phyloP scores from a whole-genome alignment of 352 stramenopile genomes.

The Pythium plurisporium region DNA sequence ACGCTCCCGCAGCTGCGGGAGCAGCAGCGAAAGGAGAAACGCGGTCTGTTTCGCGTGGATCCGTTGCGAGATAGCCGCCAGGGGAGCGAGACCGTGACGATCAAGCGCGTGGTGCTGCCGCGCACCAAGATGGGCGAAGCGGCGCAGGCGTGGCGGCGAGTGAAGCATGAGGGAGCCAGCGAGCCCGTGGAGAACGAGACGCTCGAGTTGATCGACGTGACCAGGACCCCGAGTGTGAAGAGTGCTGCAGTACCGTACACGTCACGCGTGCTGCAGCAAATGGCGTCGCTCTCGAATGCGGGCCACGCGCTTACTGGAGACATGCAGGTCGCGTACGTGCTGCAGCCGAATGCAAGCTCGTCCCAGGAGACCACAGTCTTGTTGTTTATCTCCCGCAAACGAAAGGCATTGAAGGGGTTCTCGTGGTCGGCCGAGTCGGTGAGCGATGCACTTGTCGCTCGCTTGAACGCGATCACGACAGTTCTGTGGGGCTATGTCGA shows the following conservation, averaged over 20 bases:
- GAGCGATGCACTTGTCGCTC: conserved; percentile 32
- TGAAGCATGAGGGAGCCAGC: background rate
- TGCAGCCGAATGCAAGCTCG: background rate
- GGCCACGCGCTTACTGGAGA: conserved; percentile 5
- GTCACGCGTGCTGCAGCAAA: conserved; percentile 12
- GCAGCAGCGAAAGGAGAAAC: background rate
- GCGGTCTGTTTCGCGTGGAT: background rate
- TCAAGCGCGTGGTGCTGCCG: conserved; percentile 1
- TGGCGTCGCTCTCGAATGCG: background rate
- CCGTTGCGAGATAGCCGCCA: too few relatives aligned
- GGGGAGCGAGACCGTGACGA: background rate
- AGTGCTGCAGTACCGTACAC: background rate
- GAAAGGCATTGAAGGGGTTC: conserved; percentile 1
- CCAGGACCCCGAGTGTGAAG: background rate
- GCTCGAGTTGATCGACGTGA: conserved; percentile 6
- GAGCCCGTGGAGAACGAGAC: background rate
- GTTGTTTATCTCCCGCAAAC: background rate
- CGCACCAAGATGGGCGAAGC: conserved; percentile 5
- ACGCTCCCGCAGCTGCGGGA: background rate
- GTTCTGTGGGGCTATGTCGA: conserved; percentile 28
- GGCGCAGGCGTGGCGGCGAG: background rate
- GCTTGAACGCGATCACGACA: conserved; percentile 20
- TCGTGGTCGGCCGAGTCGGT: conserved; percentile 16
- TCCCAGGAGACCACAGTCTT: background rate
- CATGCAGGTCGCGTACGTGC: conserved; percentile 3